Percentiles rank a stretch among this genome's conserved stretches.
Conservation (phyloP, 805 yeast genomes). For the Pichia californica region DNA sequence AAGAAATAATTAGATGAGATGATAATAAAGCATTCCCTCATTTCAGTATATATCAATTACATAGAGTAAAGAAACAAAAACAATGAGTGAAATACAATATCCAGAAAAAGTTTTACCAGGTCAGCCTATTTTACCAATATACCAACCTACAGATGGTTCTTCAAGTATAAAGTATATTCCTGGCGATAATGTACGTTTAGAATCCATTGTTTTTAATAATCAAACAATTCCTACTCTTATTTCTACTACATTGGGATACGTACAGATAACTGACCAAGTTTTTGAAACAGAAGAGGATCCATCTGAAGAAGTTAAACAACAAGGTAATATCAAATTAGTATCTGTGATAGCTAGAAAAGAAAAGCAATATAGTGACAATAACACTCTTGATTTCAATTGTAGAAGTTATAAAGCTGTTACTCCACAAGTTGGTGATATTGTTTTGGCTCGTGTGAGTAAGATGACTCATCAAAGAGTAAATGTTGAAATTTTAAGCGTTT, state of each 20-base stretch:
- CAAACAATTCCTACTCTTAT: conserved; percentile 35
- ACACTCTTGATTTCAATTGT: conserved; percentile 2
- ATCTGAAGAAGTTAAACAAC: conserved; percentile 10
- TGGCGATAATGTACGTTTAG: conserved; percentile 59
- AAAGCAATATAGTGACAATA: conserved; percentile 8
- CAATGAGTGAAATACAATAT: conserved; percentile 13
- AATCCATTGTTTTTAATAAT: conserved; percentile 37
- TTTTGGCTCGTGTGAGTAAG: conserved; percentile 66
- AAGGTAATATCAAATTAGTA: conserved; percentile 10
- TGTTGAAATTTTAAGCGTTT: conserved; percentile 56
- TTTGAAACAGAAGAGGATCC: neutral
- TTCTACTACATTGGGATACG: conserved; percentile 60
- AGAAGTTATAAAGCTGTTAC: conserved; percentile 33
- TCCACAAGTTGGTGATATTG: conserved; percentile 82
- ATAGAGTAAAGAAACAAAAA: too few species aligned
- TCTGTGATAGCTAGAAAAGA: conserved; percentile 22
- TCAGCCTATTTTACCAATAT: conserved; percentile 62
- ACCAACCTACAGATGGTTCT: conserved; percentile 24
- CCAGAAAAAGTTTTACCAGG: conserved; percentile 70
- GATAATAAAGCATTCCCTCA: too few species aligned
- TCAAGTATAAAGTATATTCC: conserved; percentile 37
- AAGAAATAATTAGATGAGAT: conserved; percentile 5
- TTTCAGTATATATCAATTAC: too few species aligned
- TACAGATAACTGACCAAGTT: conserved; percentile 21
- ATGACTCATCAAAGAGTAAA: conserved; percentile 64